These are phyloP conservation scores for Penicillium parvum DNA, from an alignment of 495 filamentous ascomycete genomes.

Conservation along the genomic window DNA sequence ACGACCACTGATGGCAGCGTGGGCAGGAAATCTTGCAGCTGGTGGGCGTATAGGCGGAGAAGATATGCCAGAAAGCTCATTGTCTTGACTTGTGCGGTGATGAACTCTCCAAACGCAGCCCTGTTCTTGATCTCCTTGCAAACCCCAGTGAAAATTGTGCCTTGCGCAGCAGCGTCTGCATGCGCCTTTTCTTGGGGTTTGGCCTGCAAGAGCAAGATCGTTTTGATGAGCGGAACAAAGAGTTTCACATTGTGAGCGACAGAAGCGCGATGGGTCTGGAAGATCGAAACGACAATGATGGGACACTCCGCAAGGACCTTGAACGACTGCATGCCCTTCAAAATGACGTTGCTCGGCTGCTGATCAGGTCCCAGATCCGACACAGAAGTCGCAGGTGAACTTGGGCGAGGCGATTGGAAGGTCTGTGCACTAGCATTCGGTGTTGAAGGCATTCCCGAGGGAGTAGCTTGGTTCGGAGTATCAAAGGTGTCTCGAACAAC, in stretches of 20 bases:
- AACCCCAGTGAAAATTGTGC: slow-evolving; percentile 84
- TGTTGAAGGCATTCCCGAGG: slow-evolving; percentile 68
- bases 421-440: slow-evolving; percentile 66
- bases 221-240: slow-evolving; percentile 92
- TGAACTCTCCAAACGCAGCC: slow-evolving; percentile 93
- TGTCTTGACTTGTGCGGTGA: slow-evolving; percentile 97
- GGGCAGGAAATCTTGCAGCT: slow-evolving; percentile 84
- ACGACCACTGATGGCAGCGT: slow-evolving; percentile 88
- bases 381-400: slow-evolving; percentile 76
- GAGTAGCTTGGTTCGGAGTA: slow-evolving; percentile 58
- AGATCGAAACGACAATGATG: slow-evolving; percentile 97
- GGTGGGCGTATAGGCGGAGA: slow-evolving; percentile 78
- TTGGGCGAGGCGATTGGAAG: slow-evolving; percentile 82
- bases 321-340: slow-evolving; percentile 96
- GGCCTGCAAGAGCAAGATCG: slow-evolving; percentile 82
- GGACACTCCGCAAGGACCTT: slow-evolving; percentile 97
- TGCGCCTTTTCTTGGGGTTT: slow-evolving; percentile 92
- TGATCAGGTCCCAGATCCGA: slow-evolving; percentile 75
- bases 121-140: slow-evolving; percentile 92
- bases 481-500: slow-evolving; percentile 94
- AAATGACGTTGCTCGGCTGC: slow-evolving; percentile 70
- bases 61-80: slow-evolving; percentile 99
- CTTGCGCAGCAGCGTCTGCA: slow-evolving; percentile 67
- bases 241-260: slow-evolving; percentile 82
- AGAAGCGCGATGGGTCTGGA: slow-evolving; percentile 79